These are phyloP conservation scores for Guillardia theta DNA, from an alignment of 78 protist species.

Conservation along the genomic window DNA sequence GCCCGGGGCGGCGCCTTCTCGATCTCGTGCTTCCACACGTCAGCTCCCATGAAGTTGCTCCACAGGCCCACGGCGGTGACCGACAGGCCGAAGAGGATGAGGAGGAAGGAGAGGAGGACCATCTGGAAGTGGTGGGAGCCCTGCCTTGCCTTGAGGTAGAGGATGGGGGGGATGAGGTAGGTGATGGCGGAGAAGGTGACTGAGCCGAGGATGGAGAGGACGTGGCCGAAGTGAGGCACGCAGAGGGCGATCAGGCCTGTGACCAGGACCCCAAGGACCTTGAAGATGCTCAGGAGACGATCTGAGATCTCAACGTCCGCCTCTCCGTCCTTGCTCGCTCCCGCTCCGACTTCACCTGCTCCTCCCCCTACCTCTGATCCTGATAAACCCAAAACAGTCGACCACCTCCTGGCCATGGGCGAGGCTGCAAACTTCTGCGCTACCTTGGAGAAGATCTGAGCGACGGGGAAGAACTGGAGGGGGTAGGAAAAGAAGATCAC, in stretches of 20 bases:
- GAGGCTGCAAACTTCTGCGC: neutral
- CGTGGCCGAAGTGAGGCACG: slow-evolving; percentile 12
- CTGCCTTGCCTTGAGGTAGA: neutral
- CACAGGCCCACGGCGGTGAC: neutral
- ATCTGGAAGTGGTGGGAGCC: neutral
- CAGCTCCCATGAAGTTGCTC: neutral
- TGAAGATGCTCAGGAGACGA: too few relatives aligned
- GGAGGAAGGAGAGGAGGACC: neutral
- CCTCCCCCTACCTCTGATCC: too few relatives aligned
- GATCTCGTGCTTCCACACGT: neutral
- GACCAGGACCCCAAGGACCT: neutral
- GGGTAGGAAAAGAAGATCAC: slow-evolving; percentile 20
- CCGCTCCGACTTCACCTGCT: too few relatives aligned
- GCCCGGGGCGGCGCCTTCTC: neutral
- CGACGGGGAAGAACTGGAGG: neutral
- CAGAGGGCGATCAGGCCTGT: neutral
- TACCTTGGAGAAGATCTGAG: too few relatives aligned
- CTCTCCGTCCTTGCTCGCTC: too few relatives aligned
- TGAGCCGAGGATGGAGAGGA: neutral
- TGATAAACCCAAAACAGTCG: too few relatives aligned
- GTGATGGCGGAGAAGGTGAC: neutral
- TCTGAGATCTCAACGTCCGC: too few relatives aligned
- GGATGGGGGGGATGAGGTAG: neutral
- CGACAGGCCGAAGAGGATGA: neutral
- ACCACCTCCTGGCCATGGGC: too few relatives aligned